Evolutionary conservation across 2,329 filamentous ascomycete genomes (phyloP).

Genomic region (Aspergillus hortae): DNA sequence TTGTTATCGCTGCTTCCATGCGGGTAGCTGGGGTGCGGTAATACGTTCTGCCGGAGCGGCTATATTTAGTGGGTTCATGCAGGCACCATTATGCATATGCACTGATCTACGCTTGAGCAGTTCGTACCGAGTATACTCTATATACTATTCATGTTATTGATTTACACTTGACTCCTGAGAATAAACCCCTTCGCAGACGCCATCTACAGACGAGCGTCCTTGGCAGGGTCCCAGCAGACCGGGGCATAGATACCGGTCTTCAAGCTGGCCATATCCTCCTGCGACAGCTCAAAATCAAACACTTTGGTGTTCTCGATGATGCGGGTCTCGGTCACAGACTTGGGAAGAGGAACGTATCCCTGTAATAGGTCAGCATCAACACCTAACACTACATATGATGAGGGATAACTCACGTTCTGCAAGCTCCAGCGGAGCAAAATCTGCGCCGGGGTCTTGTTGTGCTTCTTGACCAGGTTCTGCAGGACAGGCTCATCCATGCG

Average conservation of each 20-base stretch:
- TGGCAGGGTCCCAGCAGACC: conserved; percentile 56
- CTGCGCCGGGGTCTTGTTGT: conserved; percentile 57
- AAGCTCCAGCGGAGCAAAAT: conserved; percentile 60
- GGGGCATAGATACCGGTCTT: conserved; percentile 55
- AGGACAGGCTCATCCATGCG: conserved; percentile 53
- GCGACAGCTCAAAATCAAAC: conserved; percentile 58
- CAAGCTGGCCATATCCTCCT: conserved; percentile 57
- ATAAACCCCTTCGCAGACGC: too few relatives aligned
- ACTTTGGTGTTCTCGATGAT: conserved; percentile 60
- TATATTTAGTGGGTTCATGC: not conserved
- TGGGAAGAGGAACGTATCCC: conserved; percentile 61
- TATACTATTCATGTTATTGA: not conserved
- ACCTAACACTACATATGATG: too few relatives aligned
- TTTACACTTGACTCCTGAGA: not conserved
- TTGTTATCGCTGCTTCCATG: not conserved
- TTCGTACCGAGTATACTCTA: not conserved
- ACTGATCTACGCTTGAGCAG: not conserved
- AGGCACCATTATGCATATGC: not conserved
- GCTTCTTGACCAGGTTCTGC: conserved; percentile 50
- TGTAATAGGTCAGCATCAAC: conserved; percentile 18
- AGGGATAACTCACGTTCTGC: conserved; percentile 46
- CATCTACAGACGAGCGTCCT: conserved; percentile 23
- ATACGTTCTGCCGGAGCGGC: conserved; percentile 29
- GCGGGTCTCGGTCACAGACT: conserved; percentile 57
- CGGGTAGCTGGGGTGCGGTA: conserved; percentile 17